Evolutionary conservation across 768 basidiomycete genomes (phyloP), one percentile per base, ranked within the genome.

Genomic region (Phaffia australis): DNA sequence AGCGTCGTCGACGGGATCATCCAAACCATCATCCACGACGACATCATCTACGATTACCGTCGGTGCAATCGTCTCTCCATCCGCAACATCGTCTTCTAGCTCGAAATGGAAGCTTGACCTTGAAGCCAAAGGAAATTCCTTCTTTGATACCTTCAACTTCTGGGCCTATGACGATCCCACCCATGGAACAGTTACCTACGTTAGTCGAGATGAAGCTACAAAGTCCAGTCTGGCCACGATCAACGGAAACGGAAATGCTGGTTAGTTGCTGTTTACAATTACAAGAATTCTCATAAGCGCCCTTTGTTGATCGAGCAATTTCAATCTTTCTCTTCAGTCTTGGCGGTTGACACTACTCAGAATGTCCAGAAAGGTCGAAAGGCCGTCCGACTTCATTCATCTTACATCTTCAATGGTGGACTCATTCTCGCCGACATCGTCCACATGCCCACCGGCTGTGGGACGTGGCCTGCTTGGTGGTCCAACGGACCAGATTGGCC

Each of bases 361-460:
- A 81, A 77, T 21, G 86, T 92, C 35, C 71, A 81, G 25, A 81
- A 74, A 47, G 85, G 81, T 63, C 83, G 92, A 67, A 81, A 83
- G 75, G 85, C 86, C 71, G 81, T 94, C 49, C 84, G 92, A 70
- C 86, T 95, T 21, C 74, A 75, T 71, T 72, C 72, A 19, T 69
- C 84, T 83, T 54, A 83, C 85, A 74, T 70, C 16, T 76, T 69
- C 70, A 74, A 73, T 35, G 77, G 85, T 14, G 90, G 89, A 30
- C 79, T 94, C 49, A 80, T 90, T 67, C 79, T 91, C 54, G 81
- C 91, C 52, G 89, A 93, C 76, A 82, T 88, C 27, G 80, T 84
- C 27, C 90, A 93, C 74, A 89, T 91, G 86, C 90, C 90, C 14
- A 84, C 85, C 0, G 90, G 90, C 16, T 93, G 90, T 76, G 89